Base-by-base conservation (phyloP, 2,329 filamentous ascomycete genomes). In the Calonectria ilicicola region DNA sequence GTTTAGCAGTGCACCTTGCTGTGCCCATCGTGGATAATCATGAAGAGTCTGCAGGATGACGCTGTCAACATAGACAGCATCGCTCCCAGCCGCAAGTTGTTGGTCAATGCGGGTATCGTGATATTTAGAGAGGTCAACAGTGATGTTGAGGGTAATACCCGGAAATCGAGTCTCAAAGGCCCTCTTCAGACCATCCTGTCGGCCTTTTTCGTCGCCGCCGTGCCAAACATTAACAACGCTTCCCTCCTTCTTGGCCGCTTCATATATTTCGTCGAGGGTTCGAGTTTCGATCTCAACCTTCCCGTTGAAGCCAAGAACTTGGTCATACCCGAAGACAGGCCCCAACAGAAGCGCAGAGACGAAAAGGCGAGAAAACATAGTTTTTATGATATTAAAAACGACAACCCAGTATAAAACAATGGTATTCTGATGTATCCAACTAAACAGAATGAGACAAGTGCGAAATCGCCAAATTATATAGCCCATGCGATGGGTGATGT, bases 111-210 rank as follows among this genome's bases (percentile, higher is more conserved):
- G 81, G 19, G 76, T 82, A 68, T 89, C 86, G 74, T 88, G 88
- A 73, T 90, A 91, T 75, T 90, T 91, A 70, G 88, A 89, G 0
- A 90, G 77, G 69, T 90, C 88, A 49, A 90, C 87, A 0, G 89
- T 90, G 47, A 89, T 67, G 73, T 90, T 89, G 19, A 90, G 83
- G 3, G 83, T 87, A 70, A 90, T 85, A 7, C 85, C 84, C 0
- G 88, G 88, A 74, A 89, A 90, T 0, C 82, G 80, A 1, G 77
- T 73, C 73, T 88, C 86, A 72, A 89, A 90, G 1, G 82, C 82
- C 3, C 78, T 49, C 75, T 86, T 88, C 17, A 88, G 70, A 1
- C 15, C 35, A 65, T 85, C 77, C 35, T 84, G 84, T 62, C 86
- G 84, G 49, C 75, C 78, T 26, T 75, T 75, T 68, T 88, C 86